Evolutionary conservation across 139 green algal genomes (phyloP), one percentile per base, ranked within the genome.

Genomic region (Chlamydomonas sp.): DNA sequence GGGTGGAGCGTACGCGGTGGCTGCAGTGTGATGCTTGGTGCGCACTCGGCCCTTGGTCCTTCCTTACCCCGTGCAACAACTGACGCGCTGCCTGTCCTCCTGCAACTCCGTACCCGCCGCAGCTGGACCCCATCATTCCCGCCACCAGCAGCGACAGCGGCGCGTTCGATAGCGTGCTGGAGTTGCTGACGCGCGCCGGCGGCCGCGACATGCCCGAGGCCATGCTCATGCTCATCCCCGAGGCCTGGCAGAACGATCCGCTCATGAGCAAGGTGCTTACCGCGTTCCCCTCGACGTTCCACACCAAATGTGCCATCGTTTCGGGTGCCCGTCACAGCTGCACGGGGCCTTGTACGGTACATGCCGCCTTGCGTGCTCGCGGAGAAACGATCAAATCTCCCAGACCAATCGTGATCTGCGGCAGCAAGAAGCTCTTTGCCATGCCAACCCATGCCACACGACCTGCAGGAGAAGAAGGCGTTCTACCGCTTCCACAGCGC

Each of bases 201-300:
- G 97, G 97, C 2, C 90, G 97, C 15, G 94, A 95, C 86, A 95
- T 98, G 78, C 93, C 97, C 14, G 96, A 99, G 88, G 93, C 93
- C 49, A 98, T 99, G 94, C 99, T 99, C 97, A 97, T 99, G 94
- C 95, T 99, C 80, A 99, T 99, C 89, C 97, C 97, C 2, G 97
- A 99, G 93, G 97, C 97, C 17, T 99, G 97, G 97, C 96, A 98
- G 91, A 98, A 98, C 80, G 95, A 97, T 84, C 80, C 86, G 5
- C 91, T 96, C 57, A 98, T 98, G 96, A 14, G 79, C 59, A 90
- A 95, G 93, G 94, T 94, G 14, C 12, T 7, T 18, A 17, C 72
- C 15, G 12, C 14, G 16, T 63, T 78, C 74, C 12, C 74, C 6
- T 60, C 3, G 31, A 62, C 5, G 4, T 78, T 61, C 7, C 12